Base-by-base conservation (phyloP, 2,329 filamentous ascomycete species). In the Fusarium tjaetaba region DNA sequence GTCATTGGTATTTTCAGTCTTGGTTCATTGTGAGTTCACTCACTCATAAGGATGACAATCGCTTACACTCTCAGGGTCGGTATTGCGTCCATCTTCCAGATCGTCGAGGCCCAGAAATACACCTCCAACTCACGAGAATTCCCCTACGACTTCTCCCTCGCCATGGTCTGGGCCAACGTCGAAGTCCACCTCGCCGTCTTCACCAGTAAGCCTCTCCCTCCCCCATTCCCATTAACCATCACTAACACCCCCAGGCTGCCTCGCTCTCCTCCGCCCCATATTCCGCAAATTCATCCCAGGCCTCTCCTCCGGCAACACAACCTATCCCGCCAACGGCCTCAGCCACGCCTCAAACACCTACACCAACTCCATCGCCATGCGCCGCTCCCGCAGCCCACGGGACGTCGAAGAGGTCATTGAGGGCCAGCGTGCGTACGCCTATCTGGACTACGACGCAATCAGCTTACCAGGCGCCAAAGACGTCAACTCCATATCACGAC, bases 391-490 rank as follows among this genome's bases (percentile, higher is more conserved):
- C 41, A 70, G 42, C 34, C 65, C 56, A 7, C 20, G 39, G 34
- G 52, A 64, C 15, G 34, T 68, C 22, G 59, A 72, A 26, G 42
- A 70, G 15, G 49, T 51, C 18, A 61, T 48, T 34, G 70, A 70
- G 18, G 48, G 60, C 36, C 52, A 56, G 38, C 61, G 70, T 67
- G 65, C 60, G 65, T 73, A 48, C 34, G 56, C 46, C 43, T 60
- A 51, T 41, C 61, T 52, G 42, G 70, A 67, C 34, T 73, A 73
- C 67, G 70, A 70, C 55, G 48, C 70, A 57, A 60, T 67, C 60
- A 70, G 70, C 65, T 73, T 73, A 71, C 70, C 70, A 73, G 70
- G 61, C 13, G 53, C 38, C 22, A 73, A 73, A 73, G 70, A 70
- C 26, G 39, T 42, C 24, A 65, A 57, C 8, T 70, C 65, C 6